Conservation (phyloP, 495 filamentous ascomycete species). For the Neurospora sp. region DNA sequence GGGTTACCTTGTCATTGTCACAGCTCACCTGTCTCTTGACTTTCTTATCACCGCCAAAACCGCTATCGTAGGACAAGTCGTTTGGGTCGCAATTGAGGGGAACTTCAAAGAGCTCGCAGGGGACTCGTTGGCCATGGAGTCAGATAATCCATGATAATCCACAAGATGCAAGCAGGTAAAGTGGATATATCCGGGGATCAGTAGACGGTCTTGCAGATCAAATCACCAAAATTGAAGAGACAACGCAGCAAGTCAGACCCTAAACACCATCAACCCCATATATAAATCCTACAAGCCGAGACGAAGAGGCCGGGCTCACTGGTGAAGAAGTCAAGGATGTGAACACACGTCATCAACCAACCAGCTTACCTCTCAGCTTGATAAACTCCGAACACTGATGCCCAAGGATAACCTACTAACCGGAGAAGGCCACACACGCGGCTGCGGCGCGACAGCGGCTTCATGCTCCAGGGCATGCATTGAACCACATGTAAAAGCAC, state of each 20-base stretch:
- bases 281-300: constrained; percentile 24
- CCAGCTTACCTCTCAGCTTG: neutral
- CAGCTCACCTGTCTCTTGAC: neutral
- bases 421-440: neutral
- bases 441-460: neutral
- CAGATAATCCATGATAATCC: neutral
- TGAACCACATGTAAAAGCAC: neutral
- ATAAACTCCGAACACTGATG: neutral
- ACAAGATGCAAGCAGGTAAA: neutral
- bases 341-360: constrained; percentile 42
- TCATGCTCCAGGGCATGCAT: neutral
- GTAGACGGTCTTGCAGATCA: neutral
- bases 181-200: neutral
- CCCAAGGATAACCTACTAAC: neutral
- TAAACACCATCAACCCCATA: neutral
- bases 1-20: neutral
- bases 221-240: neutral
- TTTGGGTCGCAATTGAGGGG: neutral
- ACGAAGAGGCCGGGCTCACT: constrained; percentile 66
- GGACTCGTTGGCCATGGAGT: neutral
- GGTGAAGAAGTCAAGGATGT: constrained; percentile 96
- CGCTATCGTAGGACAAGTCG: neutral
- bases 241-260: neutral
- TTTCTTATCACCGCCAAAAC: neutral
- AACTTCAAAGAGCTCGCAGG: neutral